A percentile compares a stretch with the other conserved stretches of the same genome.
phyloP scores from a whole-genome alignment of 805 yeast species.

The Blastobotrys muscicola region DNA sequence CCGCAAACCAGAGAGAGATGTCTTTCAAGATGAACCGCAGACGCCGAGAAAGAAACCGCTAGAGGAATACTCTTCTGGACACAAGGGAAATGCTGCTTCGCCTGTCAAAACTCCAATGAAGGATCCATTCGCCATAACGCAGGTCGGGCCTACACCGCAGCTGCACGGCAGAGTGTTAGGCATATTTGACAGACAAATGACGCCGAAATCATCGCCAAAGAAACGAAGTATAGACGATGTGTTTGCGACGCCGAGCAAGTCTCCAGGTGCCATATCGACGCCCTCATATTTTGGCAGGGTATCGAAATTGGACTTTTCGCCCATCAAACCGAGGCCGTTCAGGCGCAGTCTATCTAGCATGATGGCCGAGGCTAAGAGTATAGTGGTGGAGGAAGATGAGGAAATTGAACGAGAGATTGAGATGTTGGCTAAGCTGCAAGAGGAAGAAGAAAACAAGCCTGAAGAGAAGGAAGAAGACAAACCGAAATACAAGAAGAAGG shows the following conservation, averaged over 20 bases:
- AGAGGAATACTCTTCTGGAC: background rate
- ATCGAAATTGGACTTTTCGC: slow-evolving; percentile 14
- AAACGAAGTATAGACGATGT: background rate
- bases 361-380: slow-evolving; percentile 33
- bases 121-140: slow-evolving; percentile 20
- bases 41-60: background rate
- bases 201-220: too few relatives aligned
- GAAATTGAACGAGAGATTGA: slow-evolving; percentile 19
- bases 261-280: background rate
- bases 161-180: slow-evolving; percentile 58
- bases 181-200: too few relatives aligned
- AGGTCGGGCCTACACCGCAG: slow-evolving; percentile 84
- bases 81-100: background rate
- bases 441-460: slow-evolving; percentile 12
- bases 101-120: background rate
- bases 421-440: slow-evolving; percentile 12
- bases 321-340: slow-evolving; percentile 14
- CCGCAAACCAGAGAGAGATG: background rate
- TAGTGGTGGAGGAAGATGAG: slow-evolving; percentile 3
- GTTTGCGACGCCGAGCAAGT: too few relatives aligned
- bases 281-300: slow-evolving; percentile 10
- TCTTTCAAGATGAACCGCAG: background rate
- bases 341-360: slow-evolving; percentile 33
- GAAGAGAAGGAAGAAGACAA: slow-evolving; percentile 8
- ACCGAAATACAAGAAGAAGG: slow-evolving; percentile 28